Percentiles rank a stretch among this genome's conserved stretches.
Conservation (phyloP, 352 stramenopile genomes). For the Phytophthora nicotianae region DNA sequence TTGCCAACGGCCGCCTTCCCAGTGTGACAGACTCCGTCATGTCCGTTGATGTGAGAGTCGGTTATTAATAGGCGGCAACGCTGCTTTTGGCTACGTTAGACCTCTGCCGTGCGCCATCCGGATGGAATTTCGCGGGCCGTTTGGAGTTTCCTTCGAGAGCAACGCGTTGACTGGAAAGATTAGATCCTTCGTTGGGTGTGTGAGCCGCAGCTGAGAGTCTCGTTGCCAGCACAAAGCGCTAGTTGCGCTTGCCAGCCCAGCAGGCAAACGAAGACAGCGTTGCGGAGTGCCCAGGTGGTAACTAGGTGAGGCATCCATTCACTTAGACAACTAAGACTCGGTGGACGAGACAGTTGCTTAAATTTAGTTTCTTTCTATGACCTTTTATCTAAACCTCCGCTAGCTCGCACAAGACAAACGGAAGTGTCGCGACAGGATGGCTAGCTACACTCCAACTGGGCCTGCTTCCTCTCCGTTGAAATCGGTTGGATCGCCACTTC, state of each 20-base stretch:
- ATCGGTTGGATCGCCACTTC: constrained; percentile 19
- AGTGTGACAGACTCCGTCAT: constrained; percentile 12
- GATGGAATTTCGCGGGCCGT: constrained; percentile 27
- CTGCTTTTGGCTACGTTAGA: constrained; percentile 16
- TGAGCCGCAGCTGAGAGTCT: constrained; percentile 2
- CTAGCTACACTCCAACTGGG: constrained; percentile 24
- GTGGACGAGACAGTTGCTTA: constrained; percentile 28
- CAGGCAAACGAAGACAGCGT: constrained; percentile 1
- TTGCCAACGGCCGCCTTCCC: constrained; percentile 16
- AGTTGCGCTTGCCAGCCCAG: neutral
- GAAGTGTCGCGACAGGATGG: constrained; percentile 21
- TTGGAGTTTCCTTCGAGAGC: constrained; percentile 30
- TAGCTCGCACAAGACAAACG: constrained; percentile 13
- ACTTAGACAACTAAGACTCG: constrained; percentile 18
- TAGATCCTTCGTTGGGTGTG: constrained; percentile 15
- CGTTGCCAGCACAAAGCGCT: neutral
- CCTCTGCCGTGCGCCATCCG: neutral
- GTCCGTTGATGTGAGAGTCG: constrained; percentile 24
- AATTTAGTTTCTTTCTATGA: constrained; percentile 27
- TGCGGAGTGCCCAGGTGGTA: neutral
- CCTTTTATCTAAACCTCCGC: constrained; percentile 9
- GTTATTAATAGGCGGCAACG: constrained; percentile 31
- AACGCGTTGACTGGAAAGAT: constrained; percentile 11
- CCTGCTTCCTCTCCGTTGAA: constrained; percentile 35
- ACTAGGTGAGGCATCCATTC: constrained; percentile 9